These are phyloP conservation scores for Tuber melanosporum DNA, from an alignment of 495 filamentous ascomycete genomes.

Conservation along the genomic window DNA sequence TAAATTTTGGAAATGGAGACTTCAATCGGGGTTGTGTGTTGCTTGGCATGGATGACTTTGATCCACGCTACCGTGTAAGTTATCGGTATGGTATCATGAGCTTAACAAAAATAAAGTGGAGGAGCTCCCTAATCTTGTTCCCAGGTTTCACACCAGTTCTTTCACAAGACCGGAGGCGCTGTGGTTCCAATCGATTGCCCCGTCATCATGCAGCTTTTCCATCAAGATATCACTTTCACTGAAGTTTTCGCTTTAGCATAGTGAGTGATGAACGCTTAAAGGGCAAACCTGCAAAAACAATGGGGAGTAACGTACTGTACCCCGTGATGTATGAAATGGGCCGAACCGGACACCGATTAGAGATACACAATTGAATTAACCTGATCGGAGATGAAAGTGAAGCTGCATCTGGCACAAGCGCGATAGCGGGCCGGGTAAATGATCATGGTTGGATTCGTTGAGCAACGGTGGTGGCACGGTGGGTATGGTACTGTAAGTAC, in stretches of 20 bases:
- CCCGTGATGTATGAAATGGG: neutral
- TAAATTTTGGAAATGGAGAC: neutral
- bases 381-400: neutral
- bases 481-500: neutral
- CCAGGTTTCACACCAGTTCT: neutral
- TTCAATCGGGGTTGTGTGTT: neutral
- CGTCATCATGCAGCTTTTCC: neutral
- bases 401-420: neutral
- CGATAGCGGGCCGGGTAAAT: neutral
- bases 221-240: neutral
- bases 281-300: neutral
- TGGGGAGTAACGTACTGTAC: neutral
- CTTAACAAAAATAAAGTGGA: neutral
- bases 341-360: neutral
- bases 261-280: neutral
- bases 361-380: neutral
- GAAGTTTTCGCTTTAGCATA: neutral
- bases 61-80: neutral
- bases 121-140: slow-evolving; percentile 1
- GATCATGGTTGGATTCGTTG: neutral
- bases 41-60: neutral
- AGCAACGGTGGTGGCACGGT: neutral
- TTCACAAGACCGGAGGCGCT: neutral
- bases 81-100: neutral
- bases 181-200: neutral